Conservation (phyloP, 2,329 filamentous ascomycete species). For the Aspergillus texensis region DNA sequence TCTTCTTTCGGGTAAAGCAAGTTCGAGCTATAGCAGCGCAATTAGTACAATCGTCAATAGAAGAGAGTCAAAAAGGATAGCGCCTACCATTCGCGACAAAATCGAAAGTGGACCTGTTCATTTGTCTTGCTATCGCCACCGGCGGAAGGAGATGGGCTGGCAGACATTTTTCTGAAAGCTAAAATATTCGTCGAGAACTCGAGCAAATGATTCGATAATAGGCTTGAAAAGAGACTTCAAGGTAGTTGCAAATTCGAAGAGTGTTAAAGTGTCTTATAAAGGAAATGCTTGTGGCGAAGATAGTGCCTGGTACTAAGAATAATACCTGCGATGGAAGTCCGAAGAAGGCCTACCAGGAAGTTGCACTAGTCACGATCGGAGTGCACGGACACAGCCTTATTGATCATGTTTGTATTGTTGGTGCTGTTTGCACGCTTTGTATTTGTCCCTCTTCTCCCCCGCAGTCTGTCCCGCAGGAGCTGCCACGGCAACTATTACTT, state of each 20-base stretch:
- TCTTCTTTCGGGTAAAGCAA: slow-evolving; percentile 98
- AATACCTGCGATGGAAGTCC: slow-evolving; percentile 15
- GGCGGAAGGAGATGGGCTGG: slow-evolving; percentile 46
- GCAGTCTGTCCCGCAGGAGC: slow-evolving; percentile 26
- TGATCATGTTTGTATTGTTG: slow-evolving; percentile 19
- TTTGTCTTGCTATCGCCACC: slow-evolving; percentile 41
- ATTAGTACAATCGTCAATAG: slow-evolving; percentile 17
- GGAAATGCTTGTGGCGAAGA: background rate
- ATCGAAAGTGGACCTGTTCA: slow-evolving; percentile 92
- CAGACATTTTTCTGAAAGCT: slow-evolving; percentile 36
- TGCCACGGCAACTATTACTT: slow-evolving; percentile 7
- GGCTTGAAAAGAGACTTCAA: background rate
- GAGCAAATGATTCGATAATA: background rate
- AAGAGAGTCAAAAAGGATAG: background rate
- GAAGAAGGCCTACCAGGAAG: slow-evolving; percentile 18
- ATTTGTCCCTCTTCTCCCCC: slow-evolving; percentile 27
- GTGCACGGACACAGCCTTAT: slow-evolving; percentile 11
- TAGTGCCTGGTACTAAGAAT: background rate
- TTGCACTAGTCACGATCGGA: slow-evolving; percentile 13
- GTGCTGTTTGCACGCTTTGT: slow-evolving; percentile 26
- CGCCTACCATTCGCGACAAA: slow-evolving; percentile 89
- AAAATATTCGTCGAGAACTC: background rate
- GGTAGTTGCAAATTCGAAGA: background rate
- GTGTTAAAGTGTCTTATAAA: background rate
- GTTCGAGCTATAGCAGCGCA: slow-evolving; percentile 69